These are phyloP conservation scores for Candida sanyaensis DNA, from an alignment of 1,139 yeast species.

Conservation along the genomic window DNA sequence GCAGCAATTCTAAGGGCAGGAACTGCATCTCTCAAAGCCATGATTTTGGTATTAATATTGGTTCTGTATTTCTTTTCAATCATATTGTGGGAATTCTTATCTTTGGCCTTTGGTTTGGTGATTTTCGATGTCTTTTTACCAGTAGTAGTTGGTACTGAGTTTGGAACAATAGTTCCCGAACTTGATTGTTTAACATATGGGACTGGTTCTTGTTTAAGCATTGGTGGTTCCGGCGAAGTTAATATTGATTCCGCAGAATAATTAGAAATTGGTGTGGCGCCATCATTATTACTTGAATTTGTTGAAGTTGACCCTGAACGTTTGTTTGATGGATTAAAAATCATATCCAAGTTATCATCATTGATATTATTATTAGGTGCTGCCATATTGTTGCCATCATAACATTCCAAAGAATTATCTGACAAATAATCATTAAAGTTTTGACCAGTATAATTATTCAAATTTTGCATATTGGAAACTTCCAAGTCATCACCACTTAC, in stretches of 20 bases:
- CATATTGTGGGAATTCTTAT: conserved; percentile 74
- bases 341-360: not conserved
- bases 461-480: conserved; percentile 2
- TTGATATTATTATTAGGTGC: not conserved
- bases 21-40: conserved; percentile 73
- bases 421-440: conserved; percentile 9
- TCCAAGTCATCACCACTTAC: conserved; percentile 13
- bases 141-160: not conserved
- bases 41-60: conserved; percentile 71
- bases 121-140: conserved; percentile 16
- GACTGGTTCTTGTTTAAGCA: conserved; percentile 8
- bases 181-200: not conserved
- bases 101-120: conserved; percentile 45
- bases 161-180: not conserved
- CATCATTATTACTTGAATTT: conserved; percentile 12
- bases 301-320: conserved; percentile 13
- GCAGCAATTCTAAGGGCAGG: conserved; percentile 59
- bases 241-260: conserved; percentile 28
- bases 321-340: conserved; percentile 7
- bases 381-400: conserved; percentile 5
- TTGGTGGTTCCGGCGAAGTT: conserved; percentile 34
- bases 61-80: conserved; percentile 80
- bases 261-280: conserved; percentile 27
- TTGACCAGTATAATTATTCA: conserved; percentile 9
- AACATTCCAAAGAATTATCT: conserved; percentile 12